Evolutionary conservation across 495 filamentous ascomycete genomes (phyloP).

Genomic region (Penicillium desertorum): DNA sequence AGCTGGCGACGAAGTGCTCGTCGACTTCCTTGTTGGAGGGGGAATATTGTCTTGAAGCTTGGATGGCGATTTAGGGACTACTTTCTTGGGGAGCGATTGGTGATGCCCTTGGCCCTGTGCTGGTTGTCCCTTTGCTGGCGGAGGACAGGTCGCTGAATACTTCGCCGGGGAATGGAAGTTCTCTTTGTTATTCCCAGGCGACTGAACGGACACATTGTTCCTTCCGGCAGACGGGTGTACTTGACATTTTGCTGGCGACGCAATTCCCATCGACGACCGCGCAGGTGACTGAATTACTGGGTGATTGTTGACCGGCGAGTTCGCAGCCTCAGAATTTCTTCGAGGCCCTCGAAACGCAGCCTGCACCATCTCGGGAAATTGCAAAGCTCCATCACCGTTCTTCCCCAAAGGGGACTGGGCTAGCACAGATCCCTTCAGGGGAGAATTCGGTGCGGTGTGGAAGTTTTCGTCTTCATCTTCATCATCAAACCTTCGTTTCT

Average conservation of each 20-base stretch:
- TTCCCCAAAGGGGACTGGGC: neutral
- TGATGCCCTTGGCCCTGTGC: neutral
- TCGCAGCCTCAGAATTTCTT: neutral
- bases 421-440: conserved; percentile 19
- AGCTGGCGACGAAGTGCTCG: neutral
- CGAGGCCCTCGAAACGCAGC: neutral
- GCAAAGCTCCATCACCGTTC: neutral
- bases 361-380: neutral
- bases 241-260: neutral
- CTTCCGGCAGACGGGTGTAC: neutral
- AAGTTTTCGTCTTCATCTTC: conserved; percentile 37
- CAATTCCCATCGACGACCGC: neutral
- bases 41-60: neutral
- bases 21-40: neutral
- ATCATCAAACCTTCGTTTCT: conserved; percentile 27
- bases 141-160: neutral
- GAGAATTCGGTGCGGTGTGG: conserved; percentile 44
- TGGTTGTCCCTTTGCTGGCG: neutral
- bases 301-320: neutral
- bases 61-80: neutral
- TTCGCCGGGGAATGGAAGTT: neutral
- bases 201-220: neutral
- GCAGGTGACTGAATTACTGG: neutral
- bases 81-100: neutral
- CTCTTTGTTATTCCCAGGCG: neutral